Conservation (phyloP, 768 basidiomycete species). For the Tylopilus sp. region DNA sequence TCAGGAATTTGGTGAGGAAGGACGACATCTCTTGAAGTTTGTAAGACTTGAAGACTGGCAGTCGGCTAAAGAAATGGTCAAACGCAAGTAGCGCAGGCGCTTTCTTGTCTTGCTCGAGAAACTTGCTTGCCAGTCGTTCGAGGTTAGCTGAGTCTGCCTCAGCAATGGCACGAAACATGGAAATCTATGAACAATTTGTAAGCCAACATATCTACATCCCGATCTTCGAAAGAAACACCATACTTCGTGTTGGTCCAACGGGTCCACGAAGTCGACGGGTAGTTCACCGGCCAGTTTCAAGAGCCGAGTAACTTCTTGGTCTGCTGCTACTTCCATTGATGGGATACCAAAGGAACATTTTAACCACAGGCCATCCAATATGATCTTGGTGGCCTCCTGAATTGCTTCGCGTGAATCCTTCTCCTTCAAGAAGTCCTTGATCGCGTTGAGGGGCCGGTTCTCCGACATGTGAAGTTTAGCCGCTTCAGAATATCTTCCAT, state of each 20-base stretch:
- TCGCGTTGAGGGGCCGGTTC: constrained; percentile 45
- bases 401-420: constrained; percentile 23
- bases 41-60: constrained; percentile 19
- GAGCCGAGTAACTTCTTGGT: constrained; percentile 16
- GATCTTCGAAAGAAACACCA: not conserved
- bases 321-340: not conserved
- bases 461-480: constrained; percentile 49
- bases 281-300: constrained; percentile 23
- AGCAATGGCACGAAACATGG: constrained; percentile 35
- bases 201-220: not conserved
- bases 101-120: constrained; percentile 14
- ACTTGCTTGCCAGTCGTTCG: constrained; percentile 28
- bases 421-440: constrained; percentile 42
- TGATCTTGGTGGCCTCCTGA: constrained; percentile 34
- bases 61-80: constrained; percentile 3
- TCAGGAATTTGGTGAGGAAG: constrained; percentile 4
- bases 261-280: constrained; percentile 5
- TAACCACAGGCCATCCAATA: constrained; percentile 46
- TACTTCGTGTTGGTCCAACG: constrained; percentile 11
- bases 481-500: constrained; percentile 45
- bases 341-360: constrained; percentile 39
- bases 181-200: constrained; percentile 7
- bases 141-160: constrained; percentile 27
- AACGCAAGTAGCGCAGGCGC: constrained; percentile 9
- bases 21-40: constrained; percentile 15